These are phyloP conservation scores for Macrolepiota dolichaula DNA, from an alignment of 768 basidiomycete genomes.

Conservation along the genomic window DNA sequence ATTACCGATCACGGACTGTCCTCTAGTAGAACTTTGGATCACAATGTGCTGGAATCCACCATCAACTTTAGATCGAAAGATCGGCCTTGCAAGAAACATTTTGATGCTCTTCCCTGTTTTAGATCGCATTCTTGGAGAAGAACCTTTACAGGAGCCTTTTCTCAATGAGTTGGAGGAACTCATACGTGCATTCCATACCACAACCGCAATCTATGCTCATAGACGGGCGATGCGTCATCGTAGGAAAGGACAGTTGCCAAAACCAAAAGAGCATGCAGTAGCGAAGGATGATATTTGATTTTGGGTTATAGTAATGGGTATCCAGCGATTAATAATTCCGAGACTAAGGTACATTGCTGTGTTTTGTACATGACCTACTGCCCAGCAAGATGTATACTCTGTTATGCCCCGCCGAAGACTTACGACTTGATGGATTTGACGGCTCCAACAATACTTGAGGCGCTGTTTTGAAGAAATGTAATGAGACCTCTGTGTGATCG, in stretches of 20 bases:
- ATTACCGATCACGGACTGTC: background rate
- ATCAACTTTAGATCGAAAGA: background rate
- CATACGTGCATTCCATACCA: background rate
- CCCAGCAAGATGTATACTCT: too few relatives aligned
- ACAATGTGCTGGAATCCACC: background rate
- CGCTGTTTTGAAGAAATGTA: slow-evolving; percentile 10
- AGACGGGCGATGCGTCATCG: background rate
- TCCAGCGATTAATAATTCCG: too few relatives aligned
- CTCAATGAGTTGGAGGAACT: background rate
- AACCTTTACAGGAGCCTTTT: background rate
- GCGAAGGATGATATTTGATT: background rate
- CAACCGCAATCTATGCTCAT: background rate
- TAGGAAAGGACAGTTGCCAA: background rate
- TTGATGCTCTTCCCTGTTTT: background rate
- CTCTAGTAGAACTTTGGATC: background rate
- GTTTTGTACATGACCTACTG: too few relatives aligned
- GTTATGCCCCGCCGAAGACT: too few relatives aligned
- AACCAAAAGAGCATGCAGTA: background rate
- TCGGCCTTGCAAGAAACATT: background rate
- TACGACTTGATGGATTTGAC: slow-evolving; percentile 10
- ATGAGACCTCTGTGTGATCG: slow-evolving; percentile 19
- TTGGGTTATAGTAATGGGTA: background rate
- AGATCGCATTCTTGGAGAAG: background rate
- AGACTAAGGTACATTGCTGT: too few relatives aligned
- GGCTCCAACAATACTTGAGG: slow-evolving; percentile 4